Evolutionary conservation across 2,329 filamentous ascomycete genomes (phyloP), one percentile per base, ranked within the genome.

Genomic region (Trichoderma asperellum): DNA sequence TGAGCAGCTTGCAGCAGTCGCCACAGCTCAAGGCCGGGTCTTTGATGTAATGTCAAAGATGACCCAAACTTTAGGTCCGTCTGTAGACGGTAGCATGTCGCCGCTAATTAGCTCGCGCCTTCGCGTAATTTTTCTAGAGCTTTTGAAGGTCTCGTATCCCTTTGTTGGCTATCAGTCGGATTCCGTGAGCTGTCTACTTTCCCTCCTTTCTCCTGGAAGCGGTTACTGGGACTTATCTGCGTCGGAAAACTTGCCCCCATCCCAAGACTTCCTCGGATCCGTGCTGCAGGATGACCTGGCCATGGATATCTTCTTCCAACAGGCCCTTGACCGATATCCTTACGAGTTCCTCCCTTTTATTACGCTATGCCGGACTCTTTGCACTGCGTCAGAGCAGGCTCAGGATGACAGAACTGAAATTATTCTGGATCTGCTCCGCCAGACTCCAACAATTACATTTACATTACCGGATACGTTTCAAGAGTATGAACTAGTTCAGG

Each of bases 261-360:
- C 75, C 55, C 78, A 79, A 69, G 81, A 80, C 73, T 74, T 79
- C 27, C 72, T 77, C 12, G 74, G 77, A 16, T 75, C 74, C 14
- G 78, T 81, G 76, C 60, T 81, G 8, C 76, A 79, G 10, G 79
- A 81, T 60, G 77, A 80, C 11, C 73, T 76, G 53, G 76, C 93
- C 21, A 83, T 91, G 75, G 83, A 83, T 27, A 83, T 81, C 62
- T 88, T 86, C 71, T 88, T 97, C 37, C 83, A 87, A 61, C 87
- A 92, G 76, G 89, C 94, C 7, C 86, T 91, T 55, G 86, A 88
- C 70, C 89, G 95, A 68, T 97, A 94, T 76, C 95, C 95, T 0
- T 95, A 92, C 78, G 95, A 97, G 79, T 90, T 92, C 58, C 80
- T 89, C 2, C 93, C 94, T 0, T 93, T 97, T 74, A 81, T 96